phyloP scores from a whole-genome alignment of 1,284 basidiomycete species.

The Sparassis latifolia region DNA sequence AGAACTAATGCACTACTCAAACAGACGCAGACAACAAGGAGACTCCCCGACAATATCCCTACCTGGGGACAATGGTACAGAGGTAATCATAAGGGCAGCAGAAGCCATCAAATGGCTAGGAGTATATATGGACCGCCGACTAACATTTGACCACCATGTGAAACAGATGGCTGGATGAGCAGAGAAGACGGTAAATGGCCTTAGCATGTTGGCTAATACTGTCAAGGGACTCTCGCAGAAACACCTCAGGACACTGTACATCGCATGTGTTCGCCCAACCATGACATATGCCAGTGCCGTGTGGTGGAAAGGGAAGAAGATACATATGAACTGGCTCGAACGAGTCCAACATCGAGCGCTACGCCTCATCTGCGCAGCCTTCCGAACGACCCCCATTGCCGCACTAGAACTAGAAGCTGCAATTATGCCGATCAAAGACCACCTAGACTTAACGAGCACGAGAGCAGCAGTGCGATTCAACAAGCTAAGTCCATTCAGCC shows the following conservation, averaged over 20 bases:
- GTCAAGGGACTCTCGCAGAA: conserved; percentile 3
- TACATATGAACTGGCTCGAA: neutral
- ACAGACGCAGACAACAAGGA: neutral
- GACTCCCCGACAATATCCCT: conserved; percentile 1
- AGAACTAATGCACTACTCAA: conserved; percentile 3
- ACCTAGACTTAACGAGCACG: neutral
- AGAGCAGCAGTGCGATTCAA: conserved; percentile 1
- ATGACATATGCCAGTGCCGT: conserved; percentile 4
- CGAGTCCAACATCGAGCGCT: neutral
- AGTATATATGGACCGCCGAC: conserved; percentile 5
- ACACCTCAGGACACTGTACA: conserved; percentile 6
- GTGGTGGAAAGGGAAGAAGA: conserved; percentile 2
- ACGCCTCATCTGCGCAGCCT: conserved; percentile 2
- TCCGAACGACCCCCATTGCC: neutral
- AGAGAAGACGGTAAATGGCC: neutral
- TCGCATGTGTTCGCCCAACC: conserved; percentile 2
- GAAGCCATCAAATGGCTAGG: conserved; percentile 6
- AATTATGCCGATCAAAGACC: conserved; percentile 1
- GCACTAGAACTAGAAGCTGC: conserved; percentile 3
- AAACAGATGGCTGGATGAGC: conserved; percentile 3
- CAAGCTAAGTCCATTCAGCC: conserved; percentile 1
- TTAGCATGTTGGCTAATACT: conserved; percentile 8
- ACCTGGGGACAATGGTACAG: neutral
- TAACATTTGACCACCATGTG: conserved; percentile 5
- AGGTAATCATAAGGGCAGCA: neutral